phyloP scores from a whole-genome alignment of 495 filamentous ascomycete genomes.

The Aspergillus steynii region DNA sequence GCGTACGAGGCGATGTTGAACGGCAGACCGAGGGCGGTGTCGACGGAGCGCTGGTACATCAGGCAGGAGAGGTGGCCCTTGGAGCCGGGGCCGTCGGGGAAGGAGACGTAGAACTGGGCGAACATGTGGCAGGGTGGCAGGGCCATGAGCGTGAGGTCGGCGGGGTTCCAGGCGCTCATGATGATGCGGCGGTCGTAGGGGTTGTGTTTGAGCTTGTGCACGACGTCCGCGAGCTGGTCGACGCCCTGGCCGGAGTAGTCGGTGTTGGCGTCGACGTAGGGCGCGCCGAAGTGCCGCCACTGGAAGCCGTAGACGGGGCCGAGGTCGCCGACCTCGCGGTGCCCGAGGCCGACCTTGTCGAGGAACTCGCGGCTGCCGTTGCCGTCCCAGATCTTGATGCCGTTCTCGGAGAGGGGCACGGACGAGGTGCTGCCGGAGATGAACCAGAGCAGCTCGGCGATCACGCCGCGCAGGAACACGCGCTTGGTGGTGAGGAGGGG shows the following conservation, averaged over 20 bases:
- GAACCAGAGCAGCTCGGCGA: conserved; percentile 97
- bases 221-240: conserved; percentile 85
- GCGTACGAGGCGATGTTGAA: conserved; percentile 98
- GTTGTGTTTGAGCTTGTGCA: conserved; percentile 74
- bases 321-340: conserved; percentile 83
- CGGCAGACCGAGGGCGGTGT: conserved; percentile 96
- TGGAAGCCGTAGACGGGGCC: conserved; percentile 98
- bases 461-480: conserved; percentile 87
- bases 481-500: conserved; percentile 96
- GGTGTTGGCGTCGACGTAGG: conserved; percentile 73
- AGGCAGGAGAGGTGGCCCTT: conserved; percentile 76
- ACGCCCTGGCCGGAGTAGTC: conserved; percentile 90
- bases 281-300: conserved; percentile 96
- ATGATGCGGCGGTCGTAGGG: conserved; percentile 91
- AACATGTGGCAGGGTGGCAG: conserved; percentile 99
- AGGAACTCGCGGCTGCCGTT: conserved; percentile 90
- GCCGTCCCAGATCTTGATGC: conserved; percentile 97
- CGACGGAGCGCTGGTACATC: conserved; percentile 91
- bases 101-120: conserved; percentile 96
- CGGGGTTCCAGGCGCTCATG: conserved; percentile 89
- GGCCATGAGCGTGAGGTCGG: conserved; percentile 84
- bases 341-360: conserved; percentile 74
- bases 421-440: conserved; percentile 81
- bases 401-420: conserved; percentile 65
- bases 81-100: conserved; percentile 43